Percentiles rank a stretch among this genome's conserved stretches.
Conservation (phyloP, 352 stramenopile genomes). For the Globisporangium spiculum region DNA sequence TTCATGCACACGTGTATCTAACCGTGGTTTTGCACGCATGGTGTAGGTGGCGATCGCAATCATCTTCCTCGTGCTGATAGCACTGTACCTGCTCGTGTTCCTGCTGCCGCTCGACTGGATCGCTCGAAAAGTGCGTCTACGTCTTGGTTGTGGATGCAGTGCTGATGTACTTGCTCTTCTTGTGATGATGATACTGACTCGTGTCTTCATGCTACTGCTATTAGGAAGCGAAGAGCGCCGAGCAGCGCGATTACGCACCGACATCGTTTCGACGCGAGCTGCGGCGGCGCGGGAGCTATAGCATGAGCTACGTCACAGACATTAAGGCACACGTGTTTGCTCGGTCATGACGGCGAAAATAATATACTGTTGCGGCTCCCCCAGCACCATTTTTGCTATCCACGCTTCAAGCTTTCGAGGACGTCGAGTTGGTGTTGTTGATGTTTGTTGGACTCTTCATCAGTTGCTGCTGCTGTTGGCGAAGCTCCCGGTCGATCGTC, state of each 20-base stretch:
- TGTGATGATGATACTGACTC: background rate
- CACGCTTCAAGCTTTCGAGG: background rate
- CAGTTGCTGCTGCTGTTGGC: background rate
- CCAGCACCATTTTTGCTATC: background rate
- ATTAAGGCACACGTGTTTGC: constrained; percentile 86
- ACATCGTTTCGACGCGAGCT: constrained; percentile 83
- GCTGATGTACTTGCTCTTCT: background rate
- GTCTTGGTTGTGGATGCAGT: background rate
- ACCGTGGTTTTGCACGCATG: background rate
- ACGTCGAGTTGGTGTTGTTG: background rate
- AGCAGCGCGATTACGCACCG: constrained; percentile 16
- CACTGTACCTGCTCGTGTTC: constrained; percentile 57
- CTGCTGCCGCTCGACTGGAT: constrained; percentile 57
- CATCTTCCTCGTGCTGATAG: constrained; percentile 42
- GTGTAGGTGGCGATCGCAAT: constrained; percentile 39
- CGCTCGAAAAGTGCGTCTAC: constrained; percentile 29
- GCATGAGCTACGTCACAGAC: constrained; percentile 86
- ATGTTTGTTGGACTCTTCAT: background rate
- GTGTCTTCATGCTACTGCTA: background rate
- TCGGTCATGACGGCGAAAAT: constrained; percentile 30
- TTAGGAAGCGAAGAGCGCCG: constrained; percentile 28
- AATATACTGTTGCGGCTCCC: background rate
- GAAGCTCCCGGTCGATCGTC: background rate
- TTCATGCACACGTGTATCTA: background rate
- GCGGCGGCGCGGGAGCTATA: constrained; percentile 81